These are phyloP conservation scores for Pyropia haitanensis DNA, from an alignment of 23 red algal species.

Conservation along the genomic window DNA sequence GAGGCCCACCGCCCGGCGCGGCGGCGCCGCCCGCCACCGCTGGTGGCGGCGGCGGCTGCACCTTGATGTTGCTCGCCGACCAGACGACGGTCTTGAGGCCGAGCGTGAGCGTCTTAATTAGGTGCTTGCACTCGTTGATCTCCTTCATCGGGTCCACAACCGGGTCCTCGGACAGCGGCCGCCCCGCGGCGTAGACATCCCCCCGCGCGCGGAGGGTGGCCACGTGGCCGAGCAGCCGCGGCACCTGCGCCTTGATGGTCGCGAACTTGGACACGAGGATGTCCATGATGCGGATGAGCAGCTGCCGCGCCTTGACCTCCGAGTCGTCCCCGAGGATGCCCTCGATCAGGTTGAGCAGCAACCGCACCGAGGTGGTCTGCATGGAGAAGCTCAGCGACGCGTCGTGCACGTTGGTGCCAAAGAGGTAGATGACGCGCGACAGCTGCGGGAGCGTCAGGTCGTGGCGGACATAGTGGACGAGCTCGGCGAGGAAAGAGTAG, in stretches of 20 bases:
- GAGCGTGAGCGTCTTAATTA: conserved; percentile 79
- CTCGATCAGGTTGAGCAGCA: conserved; percentile 87
- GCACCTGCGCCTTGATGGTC: conserved; percentile 52
- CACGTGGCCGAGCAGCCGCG: conserved; percentile 19
- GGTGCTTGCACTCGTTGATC: conserved; percentile 58
- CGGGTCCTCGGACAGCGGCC: conserved; percentile 27
- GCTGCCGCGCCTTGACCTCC: conserved; percentile 19
- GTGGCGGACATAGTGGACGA: conserved; percentile 81
- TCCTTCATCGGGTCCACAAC: conserved; percentile 65
- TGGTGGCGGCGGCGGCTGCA: background rate
- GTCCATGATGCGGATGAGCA: conserved; percentile 77
- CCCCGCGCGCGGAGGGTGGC: conserved; percentile 7
- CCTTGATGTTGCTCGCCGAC: conserved; percentile 52
- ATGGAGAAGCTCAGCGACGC: conserved; percentile 52
- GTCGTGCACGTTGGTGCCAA: conserved; percentile 93
- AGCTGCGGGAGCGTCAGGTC: conserved; percentile 59
- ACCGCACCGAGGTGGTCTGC: conserved; percentile 71
- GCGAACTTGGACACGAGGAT: conserved; percentile 70
- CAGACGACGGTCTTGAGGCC: conserved; percentile 88
- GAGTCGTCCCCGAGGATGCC: conserved; percentile 46
- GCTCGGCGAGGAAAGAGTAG: conserved; percentile 95
- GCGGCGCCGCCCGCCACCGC: background rate
- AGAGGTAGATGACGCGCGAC: conserved; percentile 71
- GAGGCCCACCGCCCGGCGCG: too few species aligned
- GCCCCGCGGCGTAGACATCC: conserved; percentile 17